phyloP scores from a whole-genome alignment of 495 filamentous ascomycete species.

The Penicillium roqueforti region DNA sequence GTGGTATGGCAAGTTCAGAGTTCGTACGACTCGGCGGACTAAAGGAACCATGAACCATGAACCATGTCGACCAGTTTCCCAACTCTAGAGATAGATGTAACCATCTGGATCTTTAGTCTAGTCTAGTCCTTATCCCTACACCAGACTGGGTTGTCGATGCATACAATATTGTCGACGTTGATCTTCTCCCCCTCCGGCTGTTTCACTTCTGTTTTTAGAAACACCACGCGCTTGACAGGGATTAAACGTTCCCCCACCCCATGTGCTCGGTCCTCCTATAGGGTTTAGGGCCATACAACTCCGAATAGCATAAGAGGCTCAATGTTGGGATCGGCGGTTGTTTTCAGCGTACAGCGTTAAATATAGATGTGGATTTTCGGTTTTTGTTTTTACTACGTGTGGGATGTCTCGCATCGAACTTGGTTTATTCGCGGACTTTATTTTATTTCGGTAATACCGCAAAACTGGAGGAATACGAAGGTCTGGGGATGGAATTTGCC shows the following conservation, averaged over 20 bases:
- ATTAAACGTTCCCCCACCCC: background rate
- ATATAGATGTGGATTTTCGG: background rate
- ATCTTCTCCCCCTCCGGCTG: background rate
- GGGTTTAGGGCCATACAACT: conserved; percentile 4
- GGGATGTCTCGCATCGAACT: background rate
- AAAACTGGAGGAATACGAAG: background rate
- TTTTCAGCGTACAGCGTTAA: background rate
- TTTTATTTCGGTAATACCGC: background rate
- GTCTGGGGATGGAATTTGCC: background rate
- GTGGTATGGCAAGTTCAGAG: background rate
- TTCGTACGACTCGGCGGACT: conserved; percentile 4
- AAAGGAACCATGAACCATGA: conserved; percentile 6
- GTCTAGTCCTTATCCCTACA: too few relatives aligned
- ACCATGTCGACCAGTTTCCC: background rate
- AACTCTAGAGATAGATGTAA: background rate
- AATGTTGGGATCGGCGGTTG: background rate
- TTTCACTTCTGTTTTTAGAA: conserved; percentile 16
- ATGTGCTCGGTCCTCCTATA: background rate
- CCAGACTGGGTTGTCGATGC: background rate
- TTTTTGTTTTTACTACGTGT: background rate
- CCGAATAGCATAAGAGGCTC: conserved; percentile 1
- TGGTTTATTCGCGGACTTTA: background rate
- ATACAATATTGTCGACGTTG: background rate
- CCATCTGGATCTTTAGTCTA: too few relatives aligned
- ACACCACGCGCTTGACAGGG: conserved; percentile 10